phyloP scores from a whole-genome alignment of 495 filamentous ascomycete species.

The Cercophora samala region DNA sequence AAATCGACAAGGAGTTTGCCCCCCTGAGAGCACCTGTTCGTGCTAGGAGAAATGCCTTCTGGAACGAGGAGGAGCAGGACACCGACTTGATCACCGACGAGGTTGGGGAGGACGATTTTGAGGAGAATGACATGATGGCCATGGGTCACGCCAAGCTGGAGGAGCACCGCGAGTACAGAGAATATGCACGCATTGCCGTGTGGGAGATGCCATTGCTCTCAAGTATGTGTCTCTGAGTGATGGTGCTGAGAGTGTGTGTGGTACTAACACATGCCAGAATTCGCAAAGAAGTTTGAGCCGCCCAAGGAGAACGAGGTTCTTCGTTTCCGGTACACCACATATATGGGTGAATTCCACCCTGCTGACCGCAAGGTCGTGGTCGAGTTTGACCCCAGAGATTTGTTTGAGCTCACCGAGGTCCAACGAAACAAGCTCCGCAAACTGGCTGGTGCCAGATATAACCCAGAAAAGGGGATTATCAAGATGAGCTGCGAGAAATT shows the following conservation, averaged over 20 bases:
- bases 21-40: slow-evolving; percentile 13
- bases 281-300: slow-evolving; percentile 75
- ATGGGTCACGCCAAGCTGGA: slow-evolving; percentile 84
- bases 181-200: slow-evolving; percentile 80
- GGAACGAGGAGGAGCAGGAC: slow-evolving; percentile 44
- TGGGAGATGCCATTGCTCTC: slow-evolving; percentile 95
- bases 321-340: slow-evolving; percentile 95
- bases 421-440: slow-evolving; percentile 84
- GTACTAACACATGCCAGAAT: slow-evolving; percentile 48
- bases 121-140: slow-evolving; percentile 76
- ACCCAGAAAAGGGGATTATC: slow-evolving; percentile 77
- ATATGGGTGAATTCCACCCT: slow-evolving; percentile 91
- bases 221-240: slow-evolving; percentile 55
- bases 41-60: slow-evolving; percentile 32
- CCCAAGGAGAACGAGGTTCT: slow-evolving; percentile 64
- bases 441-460: slow-evolving; percentile 82
- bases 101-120: slow-evolving; percentile 40
- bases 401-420: slow-evolving; percentile 53
- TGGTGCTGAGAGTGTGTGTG: not conserved
- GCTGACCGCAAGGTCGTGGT: slow-evolving; percentile 90
- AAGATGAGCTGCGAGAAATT: slow-evolving; percentile 92
- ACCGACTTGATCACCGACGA: slow-evolving; percentile 41
- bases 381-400: slow-evolving; percentile 72
- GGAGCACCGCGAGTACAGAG: slow-evolving; percentile 80
- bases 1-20: slow-evolving; percentile 10